These are phyloP conservation scores for Claviceps digitariae DNA, from an alignment of 2,329 filamentous ascomycete genomes.

Conservation along the genomic window DNA sequence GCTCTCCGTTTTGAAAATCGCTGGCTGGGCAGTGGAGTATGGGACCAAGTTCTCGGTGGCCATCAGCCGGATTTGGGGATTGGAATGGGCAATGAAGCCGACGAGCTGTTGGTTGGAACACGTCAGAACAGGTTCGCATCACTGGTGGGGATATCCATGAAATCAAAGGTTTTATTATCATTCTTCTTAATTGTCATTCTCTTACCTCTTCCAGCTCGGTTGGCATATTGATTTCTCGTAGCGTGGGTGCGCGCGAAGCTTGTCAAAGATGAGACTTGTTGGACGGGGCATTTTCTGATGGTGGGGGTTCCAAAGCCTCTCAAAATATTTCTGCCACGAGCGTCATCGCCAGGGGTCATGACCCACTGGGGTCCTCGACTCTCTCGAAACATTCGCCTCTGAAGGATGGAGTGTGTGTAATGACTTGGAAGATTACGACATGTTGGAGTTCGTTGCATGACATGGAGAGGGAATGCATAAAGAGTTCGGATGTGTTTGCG, in stretches of 20 bases:
- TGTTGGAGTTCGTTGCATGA: too few species aligned
- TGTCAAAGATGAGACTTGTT: constrained; percentile 1
- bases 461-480: too few species aligned
- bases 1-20: constrained; percentile 71
- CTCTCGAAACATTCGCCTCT: neutral
- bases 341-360: constrained; percentile 6
- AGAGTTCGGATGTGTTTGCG: too few species aligned
- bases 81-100: constrained; percentile 84
- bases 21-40: constrained; percentile 59
- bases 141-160: neutral
- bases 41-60: constrained; percentile 79
- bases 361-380: constrained; percentile 10
- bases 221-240: constrained; percentile 38
- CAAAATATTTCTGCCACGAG: constrained; percentile 2
- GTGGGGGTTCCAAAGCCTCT: constrained; percentile 7
- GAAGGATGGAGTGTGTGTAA: neutral
- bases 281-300: constrained; percentile 12
- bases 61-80: constrained; percentile 76
- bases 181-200: neutral
- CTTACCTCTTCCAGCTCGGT: constrained; percentile 63
- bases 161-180: neutral
- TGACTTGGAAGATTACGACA: neutral
- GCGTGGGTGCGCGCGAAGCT: constrained; percentile 1
- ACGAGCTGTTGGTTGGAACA: constrained; percentile 48
- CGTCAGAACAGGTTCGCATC: neutral